phyloP scores from a whole-genome alignment of 2,329 filamentous ascomycete species.

The Didymella pinodella region DNA sequence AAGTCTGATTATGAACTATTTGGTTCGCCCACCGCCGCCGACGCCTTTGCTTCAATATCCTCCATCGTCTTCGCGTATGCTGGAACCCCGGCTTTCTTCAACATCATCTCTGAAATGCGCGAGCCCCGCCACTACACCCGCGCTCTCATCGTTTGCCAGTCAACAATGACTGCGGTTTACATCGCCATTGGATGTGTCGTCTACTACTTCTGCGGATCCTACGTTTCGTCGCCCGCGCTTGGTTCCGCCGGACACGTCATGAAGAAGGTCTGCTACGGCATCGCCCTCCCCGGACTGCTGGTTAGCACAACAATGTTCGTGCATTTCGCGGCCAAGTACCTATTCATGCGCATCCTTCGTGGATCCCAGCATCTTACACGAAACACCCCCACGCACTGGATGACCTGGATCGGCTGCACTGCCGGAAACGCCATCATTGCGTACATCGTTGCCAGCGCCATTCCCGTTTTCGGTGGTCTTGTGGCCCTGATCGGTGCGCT shows the following conservation, averaged over 20 bases:
- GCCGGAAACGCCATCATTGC: constrained; percentile 26
- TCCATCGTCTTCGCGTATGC: constrained; percentile 43
- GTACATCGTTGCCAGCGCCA: constrained; percentile 38
- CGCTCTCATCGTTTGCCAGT: constrained; percentile 64
- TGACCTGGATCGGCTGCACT: constrained; percentile 37
- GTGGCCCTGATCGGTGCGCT: constrained; percentile 39
- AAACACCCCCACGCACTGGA: constrained; percentile 38
- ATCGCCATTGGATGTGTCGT: constrained; percentile 71
- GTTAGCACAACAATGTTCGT: constrained; percentile 35
- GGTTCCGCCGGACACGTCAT: constrained; percentile 66
- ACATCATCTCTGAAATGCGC: constrained; percentile 70
- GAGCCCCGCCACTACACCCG: constrained; percentile 67
- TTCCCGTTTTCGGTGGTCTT: constrained; percentile 41
- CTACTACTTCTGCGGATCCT: constrained; percentile 70
- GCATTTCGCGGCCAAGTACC: constrained; percentile 39
- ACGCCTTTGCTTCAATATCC: constrained; percentile 32
- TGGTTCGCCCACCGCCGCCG: constrained; percentile 24
- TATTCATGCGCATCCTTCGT: constrained; percentile 73
- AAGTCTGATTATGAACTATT: constrained; percentile 34
- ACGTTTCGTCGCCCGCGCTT: constrained; percentile 71
- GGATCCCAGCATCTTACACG: constrained; percentile 68
- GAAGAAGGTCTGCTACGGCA: constrained; percentile 71
- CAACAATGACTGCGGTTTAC: constrained; percentile 68
- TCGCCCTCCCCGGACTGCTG: constrained; percentile 64
- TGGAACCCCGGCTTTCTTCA: constrained; percentile 73